Conservation (phyloP, 192 early-diverging fungal species). For the Geosiphon pyriformis region DNA sequence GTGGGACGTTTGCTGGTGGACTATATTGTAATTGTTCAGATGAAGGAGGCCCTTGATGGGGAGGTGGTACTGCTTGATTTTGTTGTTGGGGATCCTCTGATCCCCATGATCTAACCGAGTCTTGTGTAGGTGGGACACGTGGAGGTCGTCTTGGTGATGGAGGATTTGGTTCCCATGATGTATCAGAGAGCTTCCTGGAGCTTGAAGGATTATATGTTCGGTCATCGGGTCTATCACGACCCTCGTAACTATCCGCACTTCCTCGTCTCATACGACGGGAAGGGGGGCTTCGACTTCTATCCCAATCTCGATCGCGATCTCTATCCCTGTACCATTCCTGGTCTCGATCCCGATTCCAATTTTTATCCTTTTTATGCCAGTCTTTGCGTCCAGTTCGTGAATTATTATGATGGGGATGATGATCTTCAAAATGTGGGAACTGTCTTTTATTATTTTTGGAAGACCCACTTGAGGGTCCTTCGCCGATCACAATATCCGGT, state of each 20-base stretch:
- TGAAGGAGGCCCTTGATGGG: neutral
- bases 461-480: slow-evolving; percentile 23
- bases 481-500: slow-evolving; percentile 34
- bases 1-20: neutral
- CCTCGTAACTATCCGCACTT: neutral
- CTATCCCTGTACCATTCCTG: no score
- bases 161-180: slow-evolving; percentile 8
- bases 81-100: neutral
- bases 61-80: neutral
- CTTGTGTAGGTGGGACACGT: neutral
- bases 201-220: neutral
- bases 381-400: neutral
- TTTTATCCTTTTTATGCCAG: neutral
- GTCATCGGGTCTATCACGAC: slow-evolving; percentile 6
- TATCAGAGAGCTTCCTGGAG: slow-evolving; percentile 16
- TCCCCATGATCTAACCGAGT: neutral
- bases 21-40: neutral
- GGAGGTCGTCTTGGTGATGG: neutral
- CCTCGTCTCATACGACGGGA: neutral
- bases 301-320: neutral
- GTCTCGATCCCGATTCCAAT: neutral
- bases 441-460: slow-evolving; percentile 13
- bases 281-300: neutral
- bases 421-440: neutral
- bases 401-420: neutral